Evolutionary conservation across 345 rosid species (phyloP), one percentile per base, ranked within the genome.

Genomic region (Moricandia moricandioides): DNA sequence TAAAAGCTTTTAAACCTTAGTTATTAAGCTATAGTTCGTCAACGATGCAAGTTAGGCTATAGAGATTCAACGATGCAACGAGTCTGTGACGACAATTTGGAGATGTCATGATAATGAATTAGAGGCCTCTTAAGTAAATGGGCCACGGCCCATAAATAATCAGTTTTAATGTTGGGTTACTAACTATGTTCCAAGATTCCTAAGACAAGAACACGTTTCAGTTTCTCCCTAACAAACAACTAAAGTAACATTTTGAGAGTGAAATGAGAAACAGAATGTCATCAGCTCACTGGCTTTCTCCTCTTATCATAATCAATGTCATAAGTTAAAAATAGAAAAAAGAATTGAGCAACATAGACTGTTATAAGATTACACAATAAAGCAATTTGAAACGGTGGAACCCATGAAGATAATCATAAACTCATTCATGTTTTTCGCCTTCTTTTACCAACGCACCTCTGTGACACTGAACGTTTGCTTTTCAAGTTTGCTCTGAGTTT

Each of bases 381-480:
- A 58, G 49, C 81, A 71, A 45, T 45, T 17, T 45, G 51, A 45
- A n/a, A n/a, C n/a, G n/a, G n/a, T n/a, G n/a, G n/a, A 45, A 45
- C 7, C 3, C 49, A 40, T 40, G 49, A 40, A 40, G 49, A 40
- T 12, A 40, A 40, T 40, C 49, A 40, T 40, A 11, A 49, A 10
- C 4, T 78, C 71, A 78, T 4, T 60, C 65, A 6, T 9, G 9
- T 62, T 68, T 68, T 72, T 60, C 62, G 52, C 61, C 71, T 73
- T 67, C 78, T 73, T 33, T 72, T 78, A 18, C 78, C 78, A 16
- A 62, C 74, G 7, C 5, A 43, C 78, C 74, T 78, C 55, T 70
- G 71, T 4, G 74, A 61, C 17, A 71, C 14, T 12, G 86, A 83
- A 75, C 87, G 80, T 65, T 72, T 84, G 60, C 79, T 86, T 40